Percentiles rank a stretch among this genome's conserved stretches.
phyloP scores from a whole-genome alignment of 805 yeast species.

The Wickerhamiella siamensis region DNA sequence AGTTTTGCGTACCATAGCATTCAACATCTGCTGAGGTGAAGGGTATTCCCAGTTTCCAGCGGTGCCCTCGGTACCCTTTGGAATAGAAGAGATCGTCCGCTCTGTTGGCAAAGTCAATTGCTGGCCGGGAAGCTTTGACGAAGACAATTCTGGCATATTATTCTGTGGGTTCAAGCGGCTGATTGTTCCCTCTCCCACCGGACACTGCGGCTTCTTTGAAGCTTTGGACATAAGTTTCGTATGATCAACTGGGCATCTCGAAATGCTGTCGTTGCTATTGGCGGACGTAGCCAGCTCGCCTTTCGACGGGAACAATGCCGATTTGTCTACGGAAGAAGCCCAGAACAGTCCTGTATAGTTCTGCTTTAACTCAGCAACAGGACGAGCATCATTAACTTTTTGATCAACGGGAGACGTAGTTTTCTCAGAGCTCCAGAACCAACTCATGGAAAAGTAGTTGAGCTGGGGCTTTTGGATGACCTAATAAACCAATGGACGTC shows the following conservation, averaged over 20 bases:
- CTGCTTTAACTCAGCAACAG: background rate
- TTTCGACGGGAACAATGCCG: background rate
- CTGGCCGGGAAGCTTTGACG: conserved; percentile 69
- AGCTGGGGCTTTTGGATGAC: too few relatives aligned
- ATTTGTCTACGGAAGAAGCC: background rate
- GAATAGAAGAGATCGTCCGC: conserved; percentile 72
- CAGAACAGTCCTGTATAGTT: background rate
- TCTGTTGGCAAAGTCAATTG: conserved; percentile 63
- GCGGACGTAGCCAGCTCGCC: background rate
- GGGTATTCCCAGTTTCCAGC: conserved; percentile 97
- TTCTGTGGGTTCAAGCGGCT: conserved; percentile 56
- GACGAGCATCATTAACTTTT: background rate
- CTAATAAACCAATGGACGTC: too few relatives aligned
- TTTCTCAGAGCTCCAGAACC: background rate
- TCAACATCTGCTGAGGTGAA: conserved; percentile 97
- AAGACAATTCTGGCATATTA: conserved; percentile 70
- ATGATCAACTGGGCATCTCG: conserved; percentile 33
- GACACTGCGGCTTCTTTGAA: conserved; percentile 23
- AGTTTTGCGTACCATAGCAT: conserved; percentile 93
- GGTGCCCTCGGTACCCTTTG: conserved; percentile 51
- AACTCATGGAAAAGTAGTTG: too few relatives aligned
- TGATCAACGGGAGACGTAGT: background rate
- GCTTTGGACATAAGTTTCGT: conserved; percentile 16
- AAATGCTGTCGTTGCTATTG: background rate
- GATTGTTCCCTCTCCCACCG: conserved; percentile 24